Evolutionary conservation across 148 eudicot species (phyloP).

Genomic region (Rhododendron vialii): DNA sequence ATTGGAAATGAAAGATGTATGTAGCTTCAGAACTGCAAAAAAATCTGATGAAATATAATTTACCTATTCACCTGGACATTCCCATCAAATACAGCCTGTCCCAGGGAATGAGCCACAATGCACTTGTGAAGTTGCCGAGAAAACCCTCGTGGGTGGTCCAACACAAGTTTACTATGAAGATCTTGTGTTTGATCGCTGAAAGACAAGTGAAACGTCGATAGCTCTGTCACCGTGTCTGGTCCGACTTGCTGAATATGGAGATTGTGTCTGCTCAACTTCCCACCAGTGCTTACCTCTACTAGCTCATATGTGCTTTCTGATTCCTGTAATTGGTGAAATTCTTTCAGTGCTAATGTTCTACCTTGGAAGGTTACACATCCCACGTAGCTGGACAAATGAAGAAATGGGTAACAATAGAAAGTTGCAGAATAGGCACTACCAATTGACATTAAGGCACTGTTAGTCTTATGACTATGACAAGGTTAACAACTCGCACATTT

Average conservation of each 20-base stretch:
- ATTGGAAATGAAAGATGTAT: neutral
- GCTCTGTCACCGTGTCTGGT: constrained; percentile 72
- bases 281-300: constrained; percentile 84
- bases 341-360: neutral
- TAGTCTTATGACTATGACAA: neutral
- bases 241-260: constrained; percentile 88
- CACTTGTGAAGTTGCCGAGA: constrained; percentile 92
- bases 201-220: constrained; percentile 81
- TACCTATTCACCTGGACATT: constrained; percentile 87
- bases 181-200: constrained; percentile 72
- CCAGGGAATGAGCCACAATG: constrained; percentile 82
- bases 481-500: neutral
- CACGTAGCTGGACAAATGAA: neutral
- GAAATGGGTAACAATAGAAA: neutral
- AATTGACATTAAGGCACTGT: neutral
- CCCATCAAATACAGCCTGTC: constrained; percentile 95
- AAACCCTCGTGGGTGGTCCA: constrained; percentile 85
- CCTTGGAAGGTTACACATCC: neutral
- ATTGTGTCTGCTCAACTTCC: constrained; percentile 89
- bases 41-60: constrained; percentile 5
- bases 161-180: constrained; percentile 71
- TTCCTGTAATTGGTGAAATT: constrained; percentile 47
- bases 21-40: neutral
- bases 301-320: constrained; percentile 79
- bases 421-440: neutral